Evolutionary conservation across 352 stramenopile species (phyloP), one percentile per base, ranked within the genome.

Genomic region (Phytopythium oedochilum): DNA sequence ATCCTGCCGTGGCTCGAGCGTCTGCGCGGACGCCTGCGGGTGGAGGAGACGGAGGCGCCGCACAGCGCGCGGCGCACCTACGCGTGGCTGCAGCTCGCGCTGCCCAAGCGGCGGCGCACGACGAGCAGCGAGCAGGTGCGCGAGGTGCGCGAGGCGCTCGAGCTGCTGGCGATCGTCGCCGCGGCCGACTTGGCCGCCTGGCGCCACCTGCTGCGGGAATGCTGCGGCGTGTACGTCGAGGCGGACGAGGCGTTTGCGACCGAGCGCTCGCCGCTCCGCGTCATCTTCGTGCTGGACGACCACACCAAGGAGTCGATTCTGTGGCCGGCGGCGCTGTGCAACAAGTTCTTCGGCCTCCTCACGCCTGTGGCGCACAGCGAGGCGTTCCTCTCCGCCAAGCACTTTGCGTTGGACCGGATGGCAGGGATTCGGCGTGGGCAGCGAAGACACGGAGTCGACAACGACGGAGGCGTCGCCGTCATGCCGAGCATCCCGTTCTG

Each of bases 271-370:
- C 50, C 56, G 28, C 51, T 61, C 14, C 60, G 57, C 22, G 58
- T 75, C 39, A 63, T 70, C 42, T 62, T 75, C 42, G 48, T 68
- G 52, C 48, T 73, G 36, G 60, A 75, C 52, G 67, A 75, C 43
- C 64, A 70, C 45, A 69, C 49, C 2, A 66, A 64, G 18, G 61
- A 67, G 45, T 70, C 67, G 15, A 15, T 69, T 7, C 25, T 63
- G 47, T 69, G 62, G 62, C 57, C 62, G 2, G 53, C 59, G 18
- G 53, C 57, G 29, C 20, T 69, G 14, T 65, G 57, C 53, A 69
- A 69, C 34, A 46, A 53, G 20, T 40, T 69, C 35, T 55, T 69
- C 34, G 57, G 20, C 5, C 59, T 53, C 35, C 47, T 65, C 1
- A 39, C 23, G 5, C 18, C 39, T 10, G 28, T n/a, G 11, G 6